Conservation (phyloP, 2,329 filamentous ascomycete genomes). For the Epichloe elymi region DNA sequence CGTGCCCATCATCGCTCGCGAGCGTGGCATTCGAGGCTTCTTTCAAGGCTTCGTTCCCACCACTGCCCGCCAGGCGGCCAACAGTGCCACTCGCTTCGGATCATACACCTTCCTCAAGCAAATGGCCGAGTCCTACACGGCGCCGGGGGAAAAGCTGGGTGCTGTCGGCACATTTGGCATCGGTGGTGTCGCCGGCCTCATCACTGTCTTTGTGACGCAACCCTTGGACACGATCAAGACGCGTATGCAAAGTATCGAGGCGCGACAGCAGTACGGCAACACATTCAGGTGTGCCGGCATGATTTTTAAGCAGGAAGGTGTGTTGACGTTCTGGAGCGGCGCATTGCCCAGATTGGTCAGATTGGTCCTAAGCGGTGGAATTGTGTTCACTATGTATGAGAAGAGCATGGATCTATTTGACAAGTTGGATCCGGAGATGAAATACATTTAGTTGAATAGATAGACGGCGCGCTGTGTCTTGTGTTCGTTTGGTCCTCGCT, state of each 20-base stretch:
- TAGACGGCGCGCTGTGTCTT: background rate
- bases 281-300: slow-evolving; percentile 68
- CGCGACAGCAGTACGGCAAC: slow-evolving; percentile 69
- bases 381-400: slow-evolving; percentile 98
- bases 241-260: slow-evolving; percentile 92
- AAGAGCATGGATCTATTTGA: slow-evolving; percentile 88
- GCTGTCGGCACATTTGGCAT: slow-evolving; percentile 79
- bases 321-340: slow-evolving; percentile 88
- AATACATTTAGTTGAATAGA: slow-evolving; percentile 50
- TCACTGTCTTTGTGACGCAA: slow-evolving; percentile 72
- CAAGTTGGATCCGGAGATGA: slow-evolving; percentile 65
- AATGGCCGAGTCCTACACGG: slow-evolving; percentile 79
- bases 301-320: slow-evolving; percentile 80
- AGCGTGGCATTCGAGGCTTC: slow-evolving; percentile 81
- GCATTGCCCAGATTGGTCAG: slow-evolving; percentile 75
- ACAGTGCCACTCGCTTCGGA: slow-evolving; percentile 82
- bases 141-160: slow-evolving; percentile 94
- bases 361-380: slow-evolving; percentile 82
- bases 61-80: slow-evolving; percentile 86
- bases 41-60: slow-evolving; percentile 96
- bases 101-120: slow-evolving; percentile 86
- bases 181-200: slow-evolving; percentile 74
- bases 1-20: slow-evolving; percentile 70
- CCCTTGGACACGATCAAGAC: slow-evolving; percentile 92
- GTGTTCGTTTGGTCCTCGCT: background rate